A percentile compares a stretch with the other conserved stretches of the same genome.
phyloP scores from a whole-genome alignment of 768 basidiomycete genomes.

The Cyclocybe aegerita region DNA sequence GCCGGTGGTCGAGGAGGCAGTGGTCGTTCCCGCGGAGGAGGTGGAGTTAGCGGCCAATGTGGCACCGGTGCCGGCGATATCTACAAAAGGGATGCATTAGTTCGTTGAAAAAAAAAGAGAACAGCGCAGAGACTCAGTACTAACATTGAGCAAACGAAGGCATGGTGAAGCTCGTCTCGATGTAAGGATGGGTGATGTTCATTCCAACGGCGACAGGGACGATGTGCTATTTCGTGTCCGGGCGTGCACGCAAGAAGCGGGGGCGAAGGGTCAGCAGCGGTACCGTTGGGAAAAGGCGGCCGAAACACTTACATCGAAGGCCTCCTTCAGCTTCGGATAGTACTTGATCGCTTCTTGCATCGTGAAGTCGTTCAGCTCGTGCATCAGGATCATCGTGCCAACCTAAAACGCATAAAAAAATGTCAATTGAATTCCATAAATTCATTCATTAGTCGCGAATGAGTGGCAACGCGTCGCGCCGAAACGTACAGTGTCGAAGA shows the following conservation, averaged over 20 bases:
- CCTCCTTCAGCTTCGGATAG: conserved; percentile 41
- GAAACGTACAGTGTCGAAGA: conserved; percentile 34
- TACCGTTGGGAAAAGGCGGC: background rate
- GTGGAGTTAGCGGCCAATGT: conserved; percentile 1
- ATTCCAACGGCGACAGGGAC: conserved; percentile 53
- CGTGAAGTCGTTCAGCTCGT: conserved; percentile 61
- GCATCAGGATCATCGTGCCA: conserved; percentile 55
- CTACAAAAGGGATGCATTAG: background rate
- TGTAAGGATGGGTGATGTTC: conserved; percentile 53
- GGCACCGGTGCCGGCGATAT: conserved; percentile 3
- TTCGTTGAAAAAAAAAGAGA: background rate
- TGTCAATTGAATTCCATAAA: background rate
- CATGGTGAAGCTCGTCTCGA: conserved; percentile 41
- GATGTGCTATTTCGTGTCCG: conserved; percentile 30
- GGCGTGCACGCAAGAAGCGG: too few relatives aligned
- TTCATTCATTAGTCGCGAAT: too few relatives aligned
- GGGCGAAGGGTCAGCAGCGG: background rate
- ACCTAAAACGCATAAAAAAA: conserved; percentile 22
- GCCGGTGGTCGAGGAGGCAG: background rate
- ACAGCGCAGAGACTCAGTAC: conserved; percentile 8
- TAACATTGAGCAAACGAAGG: conserved; percentile 49
- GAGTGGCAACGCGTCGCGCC: too few relatives aligned
- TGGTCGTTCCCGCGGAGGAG: background rate
- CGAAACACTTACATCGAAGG: conserved; percentile 40
- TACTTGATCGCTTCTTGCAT: conserved; percentile 60